Percentiles rank a stretch among this genome's conserved stretches.
Conservation (phyloP, 495 filamentous ascomycete species). For the Tetracladium marchalianum region DNA sequence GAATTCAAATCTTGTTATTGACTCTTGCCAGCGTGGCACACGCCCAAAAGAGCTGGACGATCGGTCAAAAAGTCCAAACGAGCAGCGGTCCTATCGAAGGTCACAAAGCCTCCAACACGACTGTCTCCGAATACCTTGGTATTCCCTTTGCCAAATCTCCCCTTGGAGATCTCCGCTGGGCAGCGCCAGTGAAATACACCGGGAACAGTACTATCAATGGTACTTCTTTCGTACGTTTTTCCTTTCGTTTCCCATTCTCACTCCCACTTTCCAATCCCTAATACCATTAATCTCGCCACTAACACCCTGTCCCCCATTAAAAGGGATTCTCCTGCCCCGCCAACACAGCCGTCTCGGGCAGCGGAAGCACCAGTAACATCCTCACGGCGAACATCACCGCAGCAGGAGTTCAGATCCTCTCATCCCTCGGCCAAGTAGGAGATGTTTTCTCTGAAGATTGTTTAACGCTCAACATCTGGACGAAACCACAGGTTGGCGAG, state of each 20-base stretch:
- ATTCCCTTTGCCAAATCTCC: conserved; percentile 39
- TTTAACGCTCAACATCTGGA: conserved; percentile 45
- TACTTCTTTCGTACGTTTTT: conserved; percentile 19
- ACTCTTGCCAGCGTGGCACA: not conserved
- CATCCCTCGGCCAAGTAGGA: not conserved
- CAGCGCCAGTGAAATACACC: conserved; percentile 24
- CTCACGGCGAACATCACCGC: conserved; percentile 3
- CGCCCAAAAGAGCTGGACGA: conserved; percentile 2
- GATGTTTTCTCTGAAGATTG: conserved; percentile 39
- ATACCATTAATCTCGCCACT: not conserved
- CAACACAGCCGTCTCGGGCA: not conserved
- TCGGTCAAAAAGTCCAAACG: conserved; percentile 17
- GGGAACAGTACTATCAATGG: conserved; percentile 10
- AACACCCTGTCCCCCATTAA: not conserved
- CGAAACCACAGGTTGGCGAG: conserved; percentile 23
- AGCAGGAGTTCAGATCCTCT: conserved; percentile 2
- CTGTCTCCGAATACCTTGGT: conserved; percentile 39
- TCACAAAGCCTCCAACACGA: conserved; percentile 27
- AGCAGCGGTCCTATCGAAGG: conserved; percentile 33
- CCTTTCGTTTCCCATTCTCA: not conserved
- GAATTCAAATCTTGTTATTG: too few relatives aligned
- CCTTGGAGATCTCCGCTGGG: conserved; percentile 34
- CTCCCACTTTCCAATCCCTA: not conserved
- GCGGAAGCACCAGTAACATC: not conserved
- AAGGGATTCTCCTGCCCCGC: not conserved